phyloP scores from a whole-genome alignment of 257 asterid species.

The Ophiorrhiza pumila region DNA sequence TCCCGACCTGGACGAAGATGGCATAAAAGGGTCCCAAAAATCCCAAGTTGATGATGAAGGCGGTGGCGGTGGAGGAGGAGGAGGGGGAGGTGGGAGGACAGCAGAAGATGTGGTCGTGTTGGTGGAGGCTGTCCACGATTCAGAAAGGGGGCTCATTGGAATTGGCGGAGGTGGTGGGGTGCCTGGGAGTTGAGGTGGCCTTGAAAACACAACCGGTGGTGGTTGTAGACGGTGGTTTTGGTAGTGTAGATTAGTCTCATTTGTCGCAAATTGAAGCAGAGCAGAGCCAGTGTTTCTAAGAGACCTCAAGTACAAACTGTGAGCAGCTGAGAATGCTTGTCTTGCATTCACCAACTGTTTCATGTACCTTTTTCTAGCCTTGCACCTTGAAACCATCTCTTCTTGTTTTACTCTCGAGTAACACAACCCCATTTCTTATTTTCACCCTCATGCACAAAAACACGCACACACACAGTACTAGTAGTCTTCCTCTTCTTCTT shows the following conservation, averaged over 20 bases:
- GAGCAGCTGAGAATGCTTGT: conserved; percentile 83
- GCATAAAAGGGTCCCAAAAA: conserved; percentile 95
- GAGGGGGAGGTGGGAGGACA: conserved; percentile 56
- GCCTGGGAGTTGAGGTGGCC: conserved; percentile 26
- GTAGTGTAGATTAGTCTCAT: conserved; percentile 66
- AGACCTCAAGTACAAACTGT: conserved; percentile 71
- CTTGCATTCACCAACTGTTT: conserved; percentile 91
- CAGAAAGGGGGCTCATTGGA: conserved; percentile 68
- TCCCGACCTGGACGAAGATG: conserved; percentile 51
- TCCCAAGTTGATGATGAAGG: conserved; percentile 69
- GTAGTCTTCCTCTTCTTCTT: neutral
- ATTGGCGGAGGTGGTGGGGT: conserved; percentile 48
- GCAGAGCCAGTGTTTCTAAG: conserved; percentile 78
- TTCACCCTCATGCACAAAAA: conserved; percentile 4
- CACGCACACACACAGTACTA: conserved; percentile 12
- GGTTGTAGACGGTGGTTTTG: conserved; percentile 32
- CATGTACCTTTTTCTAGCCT: conserved; percentile 78
- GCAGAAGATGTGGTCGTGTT: conserved; percentile 45
- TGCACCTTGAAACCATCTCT: conserved; percentile 90
- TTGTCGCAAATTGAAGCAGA: conserved; percentile 80
- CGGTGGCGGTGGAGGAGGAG: conserved; percentile 58
- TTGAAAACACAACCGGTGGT: conserved; percentile 23
- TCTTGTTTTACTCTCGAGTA: conserved; percentile 71
- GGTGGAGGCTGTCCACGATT: conserved; percentile 42
- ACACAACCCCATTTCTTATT: conserved; percentile 74